Base-by-base conservation (phyloP, 1,139 yeast genomes). In the Arxiozyma slooffiae region DNA sequence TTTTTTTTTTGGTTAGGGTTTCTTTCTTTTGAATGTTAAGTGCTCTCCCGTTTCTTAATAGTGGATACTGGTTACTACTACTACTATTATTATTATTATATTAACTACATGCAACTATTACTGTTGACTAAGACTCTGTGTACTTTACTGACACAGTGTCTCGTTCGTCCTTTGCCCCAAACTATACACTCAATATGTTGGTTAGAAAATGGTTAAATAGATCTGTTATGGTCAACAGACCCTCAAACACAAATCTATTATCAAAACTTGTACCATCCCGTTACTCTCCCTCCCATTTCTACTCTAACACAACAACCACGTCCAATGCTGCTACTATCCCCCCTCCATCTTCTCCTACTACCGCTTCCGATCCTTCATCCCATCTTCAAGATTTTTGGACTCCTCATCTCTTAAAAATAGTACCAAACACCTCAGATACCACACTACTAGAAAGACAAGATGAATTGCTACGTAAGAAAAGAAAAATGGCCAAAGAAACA, bases 401-500 rank as follows among this genome's bases (percentile, higher is more conserved):
- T 30, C 58, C 65, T 1, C 59, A 55, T 9, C 49, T 64, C 50
- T 58, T 72, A 46, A 63, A 68, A 51, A 69, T 72, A 48, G 66
- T 72, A 9, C 76, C 76, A n/a, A 67, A 73, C 51, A 67, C 66
- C 36, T 56, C 71, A 0, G 78, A 73, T 51, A 60, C 77, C 51
- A 86, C 94, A 7, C 88, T 81, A 39, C 75, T 89, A 67, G 97
- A 89, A 70, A 74, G 73, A 59, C 92, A 85, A 71, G 96, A 89
- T 69, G 79, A 74, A 53, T 75, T 80, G 55, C 80, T 82, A 63
- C 79, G 78, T 59, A 77, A 85, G 67, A 92, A 89, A 69, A 75
- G 85, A 49, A 84, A 82, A 65, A 75, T 87, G 57, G 78, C 86
- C 52, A 79, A 82, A 64, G 81, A 85, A 47, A 77, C 79, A 52